Conservation (phyloP, 2,329 filamentous ascomycete genomes). For the Diaporthe amygdali region DNA sequence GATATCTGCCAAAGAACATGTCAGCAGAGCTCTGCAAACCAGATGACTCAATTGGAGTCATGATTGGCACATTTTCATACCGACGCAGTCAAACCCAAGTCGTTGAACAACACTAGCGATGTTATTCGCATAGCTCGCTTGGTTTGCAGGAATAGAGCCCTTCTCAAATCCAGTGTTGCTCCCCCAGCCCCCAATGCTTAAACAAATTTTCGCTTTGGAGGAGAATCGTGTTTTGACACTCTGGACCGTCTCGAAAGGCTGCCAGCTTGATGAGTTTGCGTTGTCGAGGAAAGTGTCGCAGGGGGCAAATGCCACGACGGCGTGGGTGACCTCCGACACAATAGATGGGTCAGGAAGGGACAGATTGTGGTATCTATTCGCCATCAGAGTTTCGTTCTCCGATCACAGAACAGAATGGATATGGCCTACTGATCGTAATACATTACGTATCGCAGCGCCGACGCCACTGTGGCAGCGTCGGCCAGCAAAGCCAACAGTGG, state of each 20-base stretch:
- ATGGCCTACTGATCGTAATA: not conserved
- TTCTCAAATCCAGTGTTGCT: slow-evolving; percentile 64
- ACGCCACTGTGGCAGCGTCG: not conserved
- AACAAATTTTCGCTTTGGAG: not conserved
- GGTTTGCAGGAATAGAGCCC: slow-evolving; percentile 60
- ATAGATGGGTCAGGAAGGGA: not conserved
- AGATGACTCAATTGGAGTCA: not conserved
- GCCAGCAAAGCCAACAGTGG: not conserved
- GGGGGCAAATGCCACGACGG: not conserved
- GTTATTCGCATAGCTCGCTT: slow-evolving; percentile 62
- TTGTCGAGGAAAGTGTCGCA: not conserved
- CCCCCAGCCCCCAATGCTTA: slow-evolving; percentile 73
- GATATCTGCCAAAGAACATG: slow-evolving; percentile 45
- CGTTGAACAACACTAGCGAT: slow-evolving; percentile 65
- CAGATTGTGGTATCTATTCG: not conserved
- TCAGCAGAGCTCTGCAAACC: slow-evolving; percentile 40
- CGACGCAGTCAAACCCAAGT: slow-evolving; percentile 61
- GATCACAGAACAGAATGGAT: too few species aligned
- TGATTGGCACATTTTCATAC: not conserved
- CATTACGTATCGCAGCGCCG: not conserved
- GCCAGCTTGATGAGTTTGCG: not conserved
- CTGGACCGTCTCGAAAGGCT: not conserved
- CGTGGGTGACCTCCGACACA: not conserved
- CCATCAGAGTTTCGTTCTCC: accelerated
- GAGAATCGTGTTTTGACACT: not conserved